Base-by-base conservation (phyloP, 2,329 filamentous ascomycete genomes). In the Fusarium sp. region DNA sequence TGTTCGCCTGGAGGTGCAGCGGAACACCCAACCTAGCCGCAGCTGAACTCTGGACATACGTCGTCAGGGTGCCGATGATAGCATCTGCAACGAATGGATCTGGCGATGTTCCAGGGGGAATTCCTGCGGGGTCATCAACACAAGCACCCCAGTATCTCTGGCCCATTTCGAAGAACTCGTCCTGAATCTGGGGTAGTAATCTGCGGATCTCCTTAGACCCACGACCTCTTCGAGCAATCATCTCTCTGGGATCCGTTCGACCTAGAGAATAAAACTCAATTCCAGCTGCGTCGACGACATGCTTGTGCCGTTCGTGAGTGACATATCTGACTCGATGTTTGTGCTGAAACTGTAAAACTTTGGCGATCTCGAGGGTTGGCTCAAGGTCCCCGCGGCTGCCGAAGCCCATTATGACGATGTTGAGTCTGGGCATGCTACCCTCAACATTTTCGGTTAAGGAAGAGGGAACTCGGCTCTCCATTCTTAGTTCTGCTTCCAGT, bases 351-450 rank as follows among this genome's bases (percentile, higher is more conserved):
- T 50, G 34, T 4, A 57, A 19, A n/a, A 57, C 36, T 42, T 57
- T 47, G 34, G 53, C 36, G 6, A 57, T 57, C 22, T 57, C 44
- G 13, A 57, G 9, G 4, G 44, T 50, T 34, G 53, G 53, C 22
- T 57, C 43, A 11, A 57, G 34, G 40, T 57, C 53, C 2, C 53
- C 53, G 5, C 53, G 53, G 1, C 43, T 50, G 26, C 53, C 53
- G 14, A 57, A 40, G 17, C 43, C 44, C 53, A 57, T 57, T 19
- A 57, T 50, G 53, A 50, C 44, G 13, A 57, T 57, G 19, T 50
- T 57, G 19, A 57, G 44, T 1, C 24, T 56, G 5, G 50, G 50
- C 15, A 53, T 44, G 39, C 9, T 44, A 5, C 21, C 6, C 14
- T 36, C 34, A 17, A 14, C 15, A 36, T 36, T 7, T 8, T 36